These are phyloP conservation scores for Sarcomyxa edulis DNA, from an alignment of 768 basidiomycete genomes.

Conservation along the genomic window DNA sequence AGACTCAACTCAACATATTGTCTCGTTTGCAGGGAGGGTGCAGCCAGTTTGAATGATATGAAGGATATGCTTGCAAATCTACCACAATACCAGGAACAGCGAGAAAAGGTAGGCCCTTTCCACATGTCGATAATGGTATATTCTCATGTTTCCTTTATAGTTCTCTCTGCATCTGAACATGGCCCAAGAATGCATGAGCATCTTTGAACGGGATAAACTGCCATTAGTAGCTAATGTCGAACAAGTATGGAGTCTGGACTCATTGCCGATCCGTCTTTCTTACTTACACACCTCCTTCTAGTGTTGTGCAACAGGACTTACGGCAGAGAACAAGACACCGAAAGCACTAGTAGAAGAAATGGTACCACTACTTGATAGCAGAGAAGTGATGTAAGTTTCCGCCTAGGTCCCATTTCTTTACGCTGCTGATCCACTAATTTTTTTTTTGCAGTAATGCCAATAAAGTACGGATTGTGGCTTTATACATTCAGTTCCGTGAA, in stretches of 20 bases:
- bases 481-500: conserved; percentile 92
- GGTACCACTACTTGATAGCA: conserved; percentile 91
- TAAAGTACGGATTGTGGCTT: conserved; percentile 94
- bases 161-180: conserved; percentile 96
- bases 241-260: conserved; percentile 46
- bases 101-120: conserved; percentile 68
- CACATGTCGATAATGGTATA: not conserved
- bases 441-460: conserved; percentile 59
- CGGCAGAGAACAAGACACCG: conserved; percentile 89
- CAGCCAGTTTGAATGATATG: conserved; percentile 92
- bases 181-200: conserved; percentile 95
- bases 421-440: conserved; percentile 2
- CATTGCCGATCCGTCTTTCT: conserved; percentile 12
- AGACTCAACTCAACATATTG: conserved; percentile 3
- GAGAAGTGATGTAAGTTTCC: conserved; percentile 69
- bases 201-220: conserved; percentile 87
- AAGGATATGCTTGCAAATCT: conserved; percentile 97
- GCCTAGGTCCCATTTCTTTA: not conserved
- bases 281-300: conserved; percentile 23
- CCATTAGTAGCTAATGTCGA: conserved; percentile 83
- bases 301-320: conserved; percentile 92
- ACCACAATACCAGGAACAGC: conserved; percentile 91
- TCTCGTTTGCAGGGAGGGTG: conserved; percentile 51
- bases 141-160: conserved; percentile 31
- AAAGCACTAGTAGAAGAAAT: conserved; percentile 96